Evolutionary conservation across 306 rosid species (phyloP), one percentile per base, ranked within the genome.

Genomic region (Cicer cuneatum): DNA sequence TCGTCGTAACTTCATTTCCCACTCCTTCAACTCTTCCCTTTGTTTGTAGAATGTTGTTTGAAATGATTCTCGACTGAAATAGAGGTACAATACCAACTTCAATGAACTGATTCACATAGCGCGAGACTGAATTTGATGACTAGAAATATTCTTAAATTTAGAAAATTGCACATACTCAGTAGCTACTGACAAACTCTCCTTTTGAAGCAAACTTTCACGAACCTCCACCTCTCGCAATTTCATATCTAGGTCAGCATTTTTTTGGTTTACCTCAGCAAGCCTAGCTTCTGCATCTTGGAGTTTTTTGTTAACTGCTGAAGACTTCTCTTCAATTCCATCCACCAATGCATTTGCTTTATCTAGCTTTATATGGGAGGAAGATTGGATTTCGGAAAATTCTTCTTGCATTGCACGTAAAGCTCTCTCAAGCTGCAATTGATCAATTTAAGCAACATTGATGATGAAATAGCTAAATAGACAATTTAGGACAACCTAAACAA

Each of bases 211-310:
- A 72, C 79, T 89, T 82, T 90, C 95, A 35, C 84, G 88, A 77
- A 85, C 83, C 81, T 92, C 93, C 77, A 90, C 78, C 86, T 90
- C 91, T 82, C 83, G 84, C 88, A 92, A 79, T 77, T 86, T 92
- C 85, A 84, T 81, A 66, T 88, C 93, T 77, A 94, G 81, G 86
- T 86, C 96, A 39, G 88, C 69, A 72, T 83, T 88, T 81, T 87
- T 92, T 69, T 85, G 79, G 72, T 87, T 87, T 24, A 82, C 89
- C 90, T 88, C 93, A 49, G 88, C 87, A 38, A 92, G 93, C 87
- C 82, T 88, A 52, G 89, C 95, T 73, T 94, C 93, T 11, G 90
- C 96, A 74, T 90, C 96, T 86, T 67, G 78, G 74, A 92, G 78
- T 74, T 83, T 92, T 53, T 84, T 83, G 73, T 90, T 83, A 19